Conservation (phyloP, 2,329 filamentous ascomycete genomes). For the Colletotrichum spinosum region DNA sequence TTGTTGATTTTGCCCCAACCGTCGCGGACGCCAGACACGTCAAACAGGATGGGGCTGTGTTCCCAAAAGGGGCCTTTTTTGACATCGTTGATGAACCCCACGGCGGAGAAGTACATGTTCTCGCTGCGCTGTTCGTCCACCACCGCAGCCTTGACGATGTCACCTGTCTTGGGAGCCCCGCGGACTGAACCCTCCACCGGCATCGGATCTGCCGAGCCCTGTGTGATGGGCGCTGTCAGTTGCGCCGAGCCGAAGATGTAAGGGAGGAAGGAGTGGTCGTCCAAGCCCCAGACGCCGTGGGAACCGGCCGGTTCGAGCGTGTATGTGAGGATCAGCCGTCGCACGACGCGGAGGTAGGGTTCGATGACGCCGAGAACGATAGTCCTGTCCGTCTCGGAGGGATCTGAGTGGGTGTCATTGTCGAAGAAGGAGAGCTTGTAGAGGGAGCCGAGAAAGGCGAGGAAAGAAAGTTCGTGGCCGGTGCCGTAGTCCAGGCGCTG, state of each 20-base stretch:
- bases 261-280: conserved; percentile 93
- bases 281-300: conserved; percentile 98
- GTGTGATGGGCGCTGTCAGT: conserved; percentile 78
- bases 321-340: conserved; percentile 88
- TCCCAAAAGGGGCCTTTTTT: conserved; percentile 98
- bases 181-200: conserved; percentile 83
- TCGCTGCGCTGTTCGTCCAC: conserved; percentile 73
- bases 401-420: conserved; percentile 33
- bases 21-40: conserved; percentile 89
- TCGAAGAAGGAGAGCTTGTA: conserved; percentile 90
- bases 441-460: conserved; percentile 88
- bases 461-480: conserved; percentile 93
- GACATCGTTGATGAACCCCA: conserved; percentile 97
- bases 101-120: conserved; percentile 94
- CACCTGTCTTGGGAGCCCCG: conserved; percentile 76
- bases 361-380: conserved; percentile 88
- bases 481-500: conserved; percentile 96
- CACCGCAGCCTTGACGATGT: conserved; percentile 72
- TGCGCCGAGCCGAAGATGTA: conserved; percentile 98
- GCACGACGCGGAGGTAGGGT: conserved; percentile 85
- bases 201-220: conserved; percentile 68
- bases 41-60: conserved; percentile 90
- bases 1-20: conserved; percentile 99
- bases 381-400: conserved; percentile 74
- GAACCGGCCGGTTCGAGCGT: conserved; percentile 95